phyloP scores from a whole-genome alignment of 148 eudicot genomes.

The Cornus kousa region DNA sequence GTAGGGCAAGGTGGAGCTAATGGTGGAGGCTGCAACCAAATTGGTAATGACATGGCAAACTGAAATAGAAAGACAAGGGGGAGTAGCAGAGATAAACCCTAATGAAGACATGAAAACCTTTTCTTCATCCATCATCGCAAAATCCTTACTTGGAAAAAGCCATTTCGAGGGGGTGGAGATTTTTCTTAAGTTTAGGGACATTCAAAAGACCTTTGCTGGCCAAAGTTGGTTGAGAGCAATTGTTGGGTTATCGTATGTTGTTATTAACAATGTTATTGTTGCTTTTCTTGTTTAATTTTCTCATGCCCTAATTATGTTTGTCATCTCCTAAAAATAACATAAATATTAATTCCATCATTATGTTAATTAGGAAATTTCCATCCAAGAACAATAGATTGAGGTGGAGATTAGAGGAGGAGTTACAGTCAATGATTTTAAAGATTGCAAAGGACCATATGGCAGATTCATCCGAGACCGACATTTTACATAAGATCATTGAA shows the following conservation, averaged over 20 bases:
- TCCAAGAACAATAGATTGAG: constrained; percentile 43
- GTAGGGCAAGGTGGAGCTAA: constrained; percentile 49
- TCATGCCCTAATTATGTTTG: too few relatives aligned
- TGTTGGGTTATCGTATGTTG: too few relatives aligned
- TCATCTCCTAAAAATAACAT: background rate
- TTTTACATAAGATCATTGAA: constrained; percentile 50
- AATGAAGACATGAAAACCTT: constrained; percentile 9
- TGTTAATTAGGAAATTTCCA: constrained; percentile 32
- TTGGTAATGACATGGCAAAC: constrained; percentile 44
- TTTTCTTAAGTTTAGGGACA: background rate
- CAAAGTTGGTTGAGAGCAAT: too few relatives aligned
- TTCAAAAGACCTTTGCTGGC: too few relatives aligned
- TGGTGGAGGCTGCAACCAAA: constrained; percentile 34
- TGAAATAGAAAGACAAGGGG: constrained; percentile 22
- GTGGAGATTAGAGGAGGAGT: constrained; percentile 49
- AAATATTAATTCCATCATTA: background rate
- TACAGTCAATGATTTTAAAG: constrained; percentile 38
- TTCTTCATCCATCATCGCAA: background rate
- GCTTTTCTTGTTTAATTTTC: background rate
- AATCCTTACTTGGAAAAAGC: background rate
- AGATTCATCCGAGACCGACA: constrained; percentile 36
- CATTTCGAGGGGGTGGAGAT: background rate
- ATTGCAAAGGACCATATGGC: constrained; percentile 40
- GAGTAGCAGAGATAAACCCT: constrained; percentile 27
- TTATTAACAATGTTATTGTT: background rate